These are phyloP conservation scores for Willaertia magna DNA, from an alignment of 208 protist genomes.

Conservation along the genomic window DNA sequence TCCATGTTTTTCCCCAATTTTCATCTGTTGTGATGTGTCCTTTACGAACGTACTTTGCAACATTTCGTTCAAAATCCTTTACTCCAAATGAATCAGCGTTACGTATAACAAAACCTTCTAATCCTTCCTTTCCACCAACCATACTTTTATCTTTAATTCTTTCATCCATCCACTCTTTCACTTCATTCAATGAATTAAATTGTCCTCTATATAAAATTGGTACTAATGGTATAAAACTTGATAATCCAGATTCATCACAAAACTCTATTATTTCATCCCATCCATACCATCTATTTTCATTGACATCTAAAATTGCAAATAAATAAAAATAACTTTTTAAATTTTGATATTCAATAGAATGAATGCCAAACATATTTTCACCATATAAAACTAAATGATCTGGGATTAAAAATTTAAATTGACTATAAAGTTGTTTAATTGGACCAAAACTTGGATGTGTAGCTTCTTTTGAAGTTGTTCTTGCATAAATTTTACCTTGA, in stretches of 20 bases:
- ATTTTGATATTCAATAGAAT: slow-evolving; percentile 20
- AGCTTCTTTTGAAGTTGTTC: slow-evolving; percentile 16
- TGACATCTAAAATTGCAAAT: slow-evolving; percentile 18
- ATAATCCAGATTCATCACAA: slow-evolving; percentile 3
- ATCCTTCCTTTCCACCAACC: not conserved
- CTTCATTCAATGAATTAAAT: not conserved
- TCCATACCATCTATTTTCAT: not conserved
- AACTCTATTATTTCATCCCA: not conserved
- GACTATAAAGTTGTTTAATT: slow-evolving; percentile 18
- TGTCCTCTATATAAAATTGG: slow-evolving; percentile 17
- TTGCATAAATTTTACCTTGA: slow-evolving; percentile 19
- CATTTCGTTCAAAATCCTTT: slow-evolving; percentile 11
- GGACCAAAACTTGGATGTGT: slow-evolving; percentile 12
- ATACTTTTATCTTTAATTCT: not conserved
- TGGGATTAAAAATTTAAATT: slow-evolving; percentile 18
- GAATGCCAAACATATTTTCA: slow-evolving; percentile 21
- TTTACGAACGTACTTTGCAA: slow-evolving; percentile 27
- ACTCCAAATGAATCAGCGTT: not conserved
- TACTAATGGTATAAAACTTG: not conserved
- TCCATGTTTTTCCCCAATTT: slow-evolving; percentile 24
- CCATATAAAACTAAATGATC: slow-evolving; percentile 12
- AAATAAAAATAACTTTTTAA: slow-evolving; percentile 20
- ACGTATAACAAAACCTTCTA: slow-evolving; percentile 22
- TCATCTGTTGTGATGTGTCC: slow-evolving; percentile 23
- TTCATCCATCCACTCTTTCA: slow-evolving; percentile 12